Base-by-base conservation (phyloP, 352 stramenopile species). In the Peronospora destructor region DNA sequence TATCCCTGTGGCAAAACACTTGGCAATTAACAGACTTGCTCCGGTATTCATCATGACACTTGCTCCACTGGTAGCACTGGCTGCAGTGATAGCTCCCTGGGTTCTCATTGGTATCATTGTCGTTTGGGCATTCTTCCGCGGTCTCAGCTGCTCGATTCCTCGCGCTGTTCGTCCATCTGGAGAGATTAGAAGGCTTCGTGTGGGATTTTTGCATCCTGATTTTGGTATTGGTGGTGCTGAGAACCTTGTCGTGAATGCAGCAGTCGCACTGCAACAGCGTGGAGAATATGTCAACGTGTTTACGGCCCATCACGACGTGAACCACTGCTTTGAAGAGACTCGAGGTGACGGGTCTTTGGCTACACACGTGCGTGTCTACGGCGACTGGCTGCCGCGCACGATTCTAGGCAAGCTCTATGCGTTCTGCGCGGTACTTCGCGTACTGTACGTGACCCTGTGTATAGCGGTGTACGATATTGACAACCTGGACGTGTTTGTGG, bases 141-240 rank as follows among this genome's bases (percentile, higher is more conserved):
- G 62, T 8, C 45, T 71, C 12, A 62, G 25, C 38, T 65, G 58
- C 47, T 53, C 58, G 4, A 47, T 61, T 38, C 49, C 53, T 16
- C 58, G 58, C 21, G 29, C 21, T 38, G n/a, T n/a, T 43, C 45
- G 45, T 13, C 17, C 49, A 0, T 52, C 45, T 10, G 25, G 17
- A 51, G 33, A 36, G 6, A 25, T 45, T 12, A 56, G 60, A 37
- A 45, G 36, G 0, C 62, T 86, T 36, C 78, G 69, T 14, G 75
- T 98, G 30, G 84, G 91, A n/a, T 98, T 99, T 59, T 53, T 98
- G 42, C 96, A 99, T 69, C 91, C 97, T 9, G 96, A 99, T 68
- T 94, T 99, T 23, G 96, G 96, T 35, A 98, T 99, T 47, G 96
- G 96, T 46, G 95, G 95, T 34, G 95, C 94, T 5, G 95, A 98